Base-by-base conservation (phyloP, 1,284 basidiomycete species). In the Ganoderma lucidum region DNA sequence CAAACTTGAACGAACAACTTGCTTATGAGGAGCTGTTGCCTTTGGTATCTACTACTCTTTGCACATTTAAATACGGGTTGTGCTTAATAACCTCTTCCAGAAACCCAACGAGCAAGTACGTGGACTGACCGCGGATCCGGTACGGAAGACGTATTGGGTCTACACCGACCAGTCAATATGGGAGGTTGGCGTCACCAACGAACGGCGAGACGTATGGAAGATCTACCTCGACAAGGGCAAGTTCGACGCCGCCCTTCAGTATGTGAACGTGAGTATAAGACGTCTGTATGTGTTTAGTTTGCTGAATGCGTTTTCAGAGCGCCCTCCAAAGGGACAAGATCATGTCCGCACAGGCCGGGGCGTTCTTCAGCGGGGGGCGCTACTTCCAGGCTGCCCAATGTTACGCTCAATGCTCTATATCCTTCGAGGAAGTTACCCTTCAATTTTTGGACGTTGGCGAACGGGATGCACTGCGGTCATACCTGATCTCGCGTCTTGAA, bases 161-260 rank as follows among this genome's bases (percentile, higher is more conserved):
- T 98, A 94, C 79, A 97, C 97, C 0, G 91, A 96, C 74, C 88
- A 92, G 69, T 94, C 95, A 0, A 88, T 99, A 58, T 96, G 96
- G 76, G 98, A 99, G 78, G 83, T 99, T 23, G 89, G 93, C 17
- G 87, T 96, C 19, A 86, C 86, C 12, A 95, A 97, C 74, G 98
- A 99, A 82, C 94, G 94, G 75, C 89, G 97, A 3, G 94, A 99
- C 77, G 92, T 99, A 6, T 99, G 98, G 98, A 91, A 91, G 71
- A 92, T 97, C 62, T 96, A 95, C 80, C 86, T 99, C 4, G 88
- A 92, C 64, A 91, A 94, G 75, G 90, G 88, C 2, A 87, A 92
- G 62, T 97, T 90, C 73, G 92, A 95, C 15, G 80, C 87, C 1
- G 96, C 98, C 0, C 83, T 98, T 64, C 86, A 87, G 68, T 94